Evolutionary conservation across 169 alveolate species (phyloP).

Genomic region (Theileria parva): DNA sequence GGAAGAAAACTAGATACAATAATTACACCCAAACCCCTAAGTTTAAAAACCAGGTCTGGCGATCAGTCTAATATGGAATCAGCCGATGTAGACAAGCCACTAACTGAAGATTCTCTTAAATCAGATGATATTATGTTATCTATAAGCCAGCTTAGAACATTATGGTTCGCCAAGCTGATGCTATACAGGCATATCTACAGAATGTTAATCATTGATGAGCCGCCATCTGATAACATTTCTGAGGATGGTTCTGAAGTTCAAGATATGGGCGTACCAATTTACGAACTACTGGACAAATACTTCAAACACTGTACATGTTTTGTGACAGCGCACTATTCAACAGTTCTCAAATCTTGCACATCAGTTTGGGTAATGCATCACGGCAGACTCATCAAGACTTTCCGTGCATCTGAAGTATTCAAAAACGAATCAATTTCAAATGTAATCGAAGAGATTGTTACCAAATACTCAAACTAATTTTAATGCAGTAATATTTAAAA

Average conservation of each 20-base stretch:
- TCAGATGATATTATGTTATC: not conserved
- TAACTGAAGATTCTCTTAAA: not conserved
- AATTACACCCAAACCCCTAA: slow-evolving; percentile 5
- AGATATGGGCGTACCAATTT: slow-evolving; percentile 16
- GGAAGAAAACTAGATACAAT: slow-evolving; percentile 27
- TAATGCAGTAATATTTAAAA: not conserved
- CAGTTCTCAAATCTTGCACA: slow-evolving; percentile 36
- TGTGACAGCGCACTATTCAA: slow-evolving; percentile 2
- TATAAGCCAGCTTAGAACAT: slow-evolving; percentile 25
- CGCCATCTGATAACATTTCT: not conserved
- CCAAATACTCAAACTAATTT: not conserved
- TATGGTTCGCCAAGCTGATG: not conserved
- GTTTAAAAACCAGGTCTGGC: not conserved
- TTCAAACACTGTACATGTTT: slow-evolving; percentile 22
- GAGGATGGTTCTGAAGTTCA: not conserved
- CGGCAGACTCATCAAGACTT: slow-evolving; percentile 19
- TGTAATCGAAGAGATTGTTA: slow-evolving; percentile 16
- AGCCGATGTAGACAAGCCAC: not conserved
- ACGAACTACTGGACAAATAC: slow-evolving; percentile 16
- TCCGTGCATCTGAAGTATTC: slow-evolving; percentile 1
- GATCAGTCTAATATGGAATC: not conserved
- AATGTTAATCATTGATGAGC: not conserved
- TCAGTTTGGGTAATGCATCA: slow-evolving; percentile 29
- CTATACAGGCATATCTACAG: not conserved
- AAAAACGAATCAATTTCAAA: slow-evolving; percentile 18